Base-by-base conservation (phyloP, 2,329 filamentous ascomycete species). In the Aspergillus ruber region DNA sequence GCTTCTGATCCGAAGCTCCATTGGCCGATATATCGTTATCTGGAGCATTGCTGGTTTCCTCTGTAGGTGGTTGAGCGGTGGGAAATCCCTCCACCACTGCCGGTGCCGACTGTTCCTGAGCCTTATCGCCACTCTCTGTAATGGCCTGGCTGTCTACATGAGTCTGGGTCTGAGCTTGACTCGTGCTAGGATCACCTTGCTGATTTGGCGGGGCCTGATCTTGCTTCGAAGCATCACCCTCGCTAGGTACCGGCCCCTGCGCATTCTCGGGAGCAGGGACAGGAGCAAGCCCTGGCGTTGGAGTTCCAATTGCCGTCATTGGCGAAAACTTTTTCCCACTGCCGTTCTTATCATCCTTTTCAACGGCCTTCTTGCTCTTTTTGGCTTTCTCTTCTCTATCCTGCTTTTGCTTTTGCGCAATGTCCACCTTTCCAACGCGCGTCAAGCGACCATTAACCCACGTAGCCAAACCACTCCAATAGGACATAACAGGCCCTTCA, bases 381-480 rank as follows among this genome's bases (percentile, higher is more conserved):
- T 56, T 55, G 23, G 57, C 75, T 50, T 80, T 77, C 42, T 83
- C 77, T 61, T 73, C 63, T 56, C 73, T 62, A 25, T 71, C 67
- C 1, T 56, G 53, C 42, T 66, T 68, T 6, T 29, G 25, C n/a
- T 35, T 44, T 21, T 44, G 58, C 13, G 59, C 60, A 35, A 71
- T 60, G 33, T 85, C 76, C 52, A 79, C 75, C 56, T 80, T 83
- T 36, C 88, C 87, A 35, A 89, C 78, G 51, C 81, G 79, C 61
- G 81, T 84, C 61, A 90, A 73, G 63, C 84, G 86, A 20, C 85
- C 86, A 59, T 88, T 84, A 47, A 85, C 78, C 79, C 88, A 91
- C 58, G 88, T 82, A 29, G 87, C 87, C 53, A 88, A 80, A n/a
- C 91, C 93, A 66, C 90, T 97, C 85, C 90, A 96, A 67, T 87